Conservation (phyloP, 345 rosid genomes). For the Passiflora organensis region DNA sequence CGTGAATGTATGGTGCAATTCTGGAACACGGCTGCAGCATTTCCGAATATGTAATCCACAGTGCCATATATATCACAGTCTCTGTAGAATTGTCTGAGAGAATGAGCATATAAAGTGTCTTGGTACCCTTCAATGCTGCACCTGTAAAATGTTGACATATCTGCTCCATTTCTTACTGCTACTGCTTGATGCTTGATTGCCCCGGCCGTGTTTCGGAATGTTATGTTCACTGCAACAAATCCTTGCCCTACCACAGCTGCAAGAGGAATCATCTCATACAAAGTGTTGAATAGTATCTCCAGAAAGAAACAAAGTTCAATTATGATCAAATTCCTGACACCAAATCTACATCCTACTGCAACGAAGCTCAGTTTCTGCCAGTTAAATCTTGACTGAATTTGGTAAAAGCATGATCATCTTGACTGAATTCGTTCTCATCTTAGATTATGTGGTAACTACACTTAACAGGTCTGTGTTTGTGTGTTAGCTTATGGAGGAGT, state of each 20-base stretch:
- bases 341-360: too few species aligned
- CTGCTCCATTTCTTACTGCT: conserved; percentile 44
- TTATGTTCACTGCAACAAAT: conserved; percentile 45
- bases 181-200: conserved; percentile 51
- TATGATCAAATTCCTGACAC: too few species aligned
- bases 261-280: neutral
- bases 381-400: too few species aligned
- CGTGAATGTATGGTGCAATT: conserved; percentile 28
- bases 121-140: conserved; percentile 53
- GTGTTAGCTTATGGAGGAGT: too few species aligned
- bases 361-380: too few species aligned
- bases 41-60: conserved; percentile 50
- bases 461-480: too few species aligned
- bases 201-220: conserved; percentile 56
- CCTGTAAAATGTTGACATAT: conserved; percentile 33
- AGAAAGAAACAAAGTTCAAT: too few species aligned
- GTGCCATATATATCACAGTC: conserved; percentile 55
- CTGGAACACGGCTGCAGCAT: conserved; percentile 35
- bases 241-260: conserved; percentile 41
- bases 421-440: too few species aligned
- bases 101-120: conserved; percentile 50
- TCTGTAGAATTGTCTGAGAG: conserved; percentile 47
- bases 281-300: too few species aligned
- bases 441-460: too few species aligned
- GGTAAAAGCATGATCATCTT: too few species aligned